Percentiles rank a stretch among this genome's conserved stretches.
phyloP scores from a whole-genome alignment of 2,329 filamentous ascomycete genomes.

The Xylariaceae sp. region DNA sequence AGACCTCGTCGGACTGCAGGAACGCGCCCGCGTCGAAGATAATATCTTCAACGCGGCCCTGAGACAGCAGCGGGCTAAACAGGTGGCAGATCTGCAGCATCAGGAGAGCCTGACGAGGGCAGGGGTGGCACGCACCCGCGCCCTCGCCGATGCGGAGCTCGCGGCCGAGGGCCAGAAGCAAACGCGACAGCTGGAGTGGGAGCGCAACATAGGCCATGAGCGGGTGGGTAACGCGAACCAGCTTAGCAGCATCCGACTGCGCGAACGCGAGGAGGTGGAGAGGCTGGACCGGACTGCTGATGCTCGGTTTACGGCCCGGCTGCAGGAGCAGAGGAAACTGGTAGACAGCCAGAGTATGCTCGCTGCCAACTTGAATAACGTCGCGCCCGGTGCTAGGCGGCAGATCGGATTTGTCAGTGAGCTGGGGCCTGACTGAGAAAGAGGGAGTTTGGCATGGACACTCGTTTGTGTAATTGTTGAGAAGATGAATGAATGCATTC shows the following conservation, averaged over 20 bases:
- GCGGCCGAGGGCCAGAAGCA: constrained; percentile 41
- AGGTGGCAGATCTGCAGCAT: constrained; percentile 38
- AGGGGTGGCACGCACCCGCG: constrained; percentile 38
- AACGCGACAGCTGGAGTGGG: constrained; percentile 44
- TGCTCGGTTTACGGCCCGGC: constrained; percentile 38
- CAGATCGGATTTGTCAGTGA: constrained; percentile 55
- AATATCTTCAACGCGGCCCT: constrained; percentile 35
- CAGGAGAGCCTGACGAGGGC: constrained; percentile 44
- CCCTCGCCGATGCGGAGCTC: constrained; percentile 43
- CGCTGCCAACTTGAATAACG: constrained; percentile 33
- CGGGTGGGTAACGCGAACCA: constrained; percentile 45
- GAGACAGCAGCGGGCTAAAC: constrained; percentile 34
- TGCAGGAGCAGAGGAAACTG: constrained; percentile 48
- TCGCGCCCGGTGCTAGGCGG: constrained; percentile 36
- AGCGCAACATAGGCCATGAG: constrained; percentile 41
- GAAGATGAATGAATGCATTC: neutral
- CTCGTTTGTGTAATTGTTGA: neutral
- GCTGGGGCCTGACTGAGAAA: constrained; percentile 31
- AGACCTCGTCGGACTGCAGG: constrained; percentile 40
- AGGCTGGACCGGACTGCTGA: constrained; percentile 43
- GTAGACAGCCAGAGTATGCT: constrained; percentile 41
- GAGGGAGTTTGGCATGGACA: neutral
- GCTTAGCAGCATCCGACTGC: constrained; percentile 43
- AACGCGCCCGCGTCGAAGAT: constrained; percentile 45
- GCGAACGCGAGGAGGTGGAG: constrained; percentile 48